These are phyloP conservation scores for Prunus mira DNA, from an alignment of 306 rosid species.

Conservation along the genomic window DNA sequence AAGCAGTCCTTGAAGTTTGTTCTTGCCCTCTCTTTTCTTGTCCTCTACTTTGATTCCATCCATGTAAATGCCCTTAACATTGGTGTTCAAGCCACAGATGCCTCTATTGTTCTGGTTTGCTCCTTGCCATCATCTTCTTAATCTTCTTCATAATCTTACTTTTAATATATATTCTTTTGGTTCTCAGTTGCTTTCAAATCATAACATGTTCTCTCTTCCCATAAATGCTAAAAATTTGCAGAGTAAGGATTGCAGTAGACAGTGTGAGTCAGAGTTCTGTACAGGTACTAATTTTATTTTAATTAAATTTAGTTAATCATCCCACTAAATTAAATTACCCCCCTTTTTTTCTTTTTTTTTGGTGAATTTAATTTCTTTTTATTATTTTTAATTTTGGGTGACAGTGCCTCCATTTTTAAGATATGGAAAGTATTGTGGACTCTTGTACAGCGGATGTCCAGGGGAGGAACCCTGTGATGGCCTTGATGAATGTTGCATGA, in stretches of 20 bases:
- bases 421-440: constrained; percentile 95
- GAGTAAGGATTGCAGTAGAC: constrained; percentile 83
- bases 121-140: background rate
- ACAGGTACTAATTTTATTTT: constrained; percentile 45
- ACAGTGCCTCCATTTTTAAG: constrained; percentile 82
- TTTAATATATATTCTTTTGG: background rate
- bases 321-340: background rate
- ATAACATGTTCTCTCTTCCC: background rate
- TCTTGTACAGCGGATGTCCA: constrained; percentile 86
- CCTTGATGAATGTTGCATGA: constrained; percentile 91
- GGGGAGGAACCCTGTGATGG: constrained; percentile 97
- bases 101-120: constrained; percentile 54
- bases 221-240: constrained; percentile 16
- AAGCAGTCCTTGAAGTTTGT: constrained; percentile 27
- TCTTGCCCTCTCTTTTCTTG: constrained; percentile 17
- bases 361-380: background rate
- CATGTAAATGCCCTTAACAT: constrained; percentile 57
- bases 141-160: background rate
- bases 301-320: background rate
- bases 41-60: constrained; percentile 11
- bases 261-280: constrained; percentile 89
- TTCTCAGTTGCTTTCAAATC: background rate
- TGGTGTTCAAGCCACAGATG: constrained; percentile 62
- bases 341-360: background rate
- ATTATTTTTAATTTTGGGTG: background rate